Conservation (phyloP, 768 basidiomycete species). For the Candolleomyces aberdarensis region DNA sequence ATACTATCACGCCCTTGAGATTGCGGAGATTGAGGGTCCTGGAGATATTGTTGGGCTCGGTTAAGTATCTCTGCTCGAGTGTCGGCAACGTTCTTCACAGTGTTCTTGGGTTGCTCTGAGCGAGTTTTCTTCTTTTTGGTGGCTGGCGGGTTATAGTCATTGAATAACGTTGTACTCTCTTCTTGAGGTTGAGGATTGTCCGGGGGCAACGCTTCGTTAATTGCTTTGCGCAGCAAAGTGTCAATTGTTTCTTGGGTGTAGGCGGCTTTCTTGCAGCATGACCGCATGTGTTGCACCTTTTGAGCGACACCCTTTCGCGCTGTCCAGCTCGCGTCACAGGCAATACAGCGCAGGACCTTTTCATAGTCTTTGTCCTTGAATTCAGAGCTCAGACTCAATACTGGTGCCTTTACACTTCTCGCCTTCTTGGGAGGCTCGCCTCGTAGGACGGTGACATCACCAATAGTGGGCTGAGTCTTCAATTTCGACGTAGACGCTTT, state of each 20-base stretch:
- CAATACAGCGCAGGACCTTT: slow-evolving; percentile 54
- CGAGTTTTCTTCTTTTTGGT: slow-evolving; percentile 44
- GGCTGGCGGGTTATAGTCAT: slow-evolving; percentile 13
- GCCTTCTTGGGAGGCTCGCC: slow-evolving; percentile 12
- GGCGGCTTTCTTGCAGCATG: slow-evolving; percentile 62
- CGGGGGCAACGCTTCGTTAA: slow-evolving; percentile 22
- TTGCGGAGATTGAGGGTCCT: neutral
- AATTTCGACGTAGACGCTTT: neutral
- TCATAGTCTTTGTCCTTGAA: slow-evolving; percentile 46
- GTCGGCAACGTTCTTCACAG: slow-evolving; percentile 43
- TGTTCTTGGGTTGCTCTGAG: slow-evolving; percentile 34
- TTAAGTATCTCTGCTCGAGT: slow-evolving; percentile 43
- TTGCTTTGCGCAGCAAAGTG: slow-evolving; percentile 48
- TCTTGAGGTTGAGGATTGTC: slow-evolving; percentile 14
- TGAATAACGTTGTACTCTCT: slow-evolving; percentile 30
- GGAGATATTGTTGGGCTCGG: slow-evolving; percentile 32
- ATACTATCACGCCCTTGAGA: neutral
- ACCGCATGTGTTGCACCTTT: slow-evolving; percentile 65
- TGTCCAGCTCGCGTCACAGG: slow-evolving; percentile 69
- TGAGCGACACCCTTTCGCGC: slow-evolving; percentile 57
- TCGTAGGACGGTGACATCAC: neutral
- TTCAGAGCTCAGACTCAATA: slow-evolving; percentile 21
- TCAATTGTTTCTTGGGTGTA: slow-evolving; percentile 54
- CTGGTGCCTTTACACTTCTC: neutral
- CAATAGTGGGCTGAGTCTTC: neutral